A percentile compares a stretch with the other conserved stretches of the same genome.
Evolutionary conservation across 2,329 filamentous ascomycete species (phyloP).

Genomic region (Colletotrichum eleusines): DNA sequence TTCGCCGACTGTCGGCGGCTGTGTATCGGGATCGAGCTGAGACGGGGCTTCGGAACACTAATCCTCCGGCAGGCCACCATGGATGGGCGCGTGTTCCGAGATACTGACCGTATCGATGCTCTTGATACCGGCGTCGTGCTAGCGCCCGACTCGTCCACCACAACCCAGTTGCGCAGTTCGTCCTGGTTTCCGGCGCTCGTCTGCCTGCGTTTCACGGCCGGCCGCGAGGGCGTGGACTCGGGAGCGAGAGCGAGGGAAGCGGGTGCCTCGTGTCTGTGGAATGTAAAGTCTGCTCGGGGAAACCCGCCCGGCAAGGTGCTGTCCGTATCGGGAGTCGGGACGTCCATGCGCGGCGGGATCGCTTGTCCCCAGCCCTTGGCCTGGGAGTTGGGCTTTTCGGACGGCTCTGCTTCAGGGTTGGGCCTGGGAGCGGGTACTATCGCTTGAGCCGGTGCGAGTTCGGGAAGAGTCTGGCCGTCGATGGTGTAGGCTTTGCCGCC

Average conservation of each 20-base stretch:
- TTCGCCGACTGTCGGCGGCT: constrained; percentile 47
- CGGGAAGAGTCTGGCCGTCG: constrained; percentile 31
- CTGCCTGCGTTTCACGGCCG: constrained; percentile 66
- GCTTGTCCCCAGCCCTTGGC: not conserved
- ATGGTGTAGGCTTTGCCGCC: constrained; percentile 80
- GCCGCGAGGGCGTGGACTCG: constrained; percentile 58
- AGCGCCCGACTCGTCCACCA: constrained; percentile 63
- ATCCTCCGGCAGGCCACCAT: constrained; percentile 58
- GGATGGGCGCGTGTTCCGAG: constrained; percentile 46
- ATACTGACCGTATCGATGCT: constrained; percentile 36
- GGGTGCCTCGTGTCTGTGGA: constrained; percentile 46
- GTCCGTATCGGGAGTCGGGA: constrained; percentile 21
- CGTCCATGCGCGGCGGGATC: constrained; percentile 5
- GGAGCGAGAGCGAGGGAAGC: constrained; percentile 49
- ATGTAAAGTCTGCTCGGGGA: constrained; percentile 48
- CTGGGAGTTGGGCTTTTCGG: constrained; percentile 3
- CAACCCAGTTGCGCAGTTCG: constrained; percentile 78
- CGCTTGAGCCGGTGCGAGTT: not conserved
- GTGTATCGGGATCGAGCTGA: constrained; percentile 50
- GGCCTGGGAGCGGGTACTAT: not conserved
- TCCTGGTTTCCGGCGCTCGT: constrained; percentile 61
- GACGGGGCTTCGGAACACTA: constrained; percentile 55
- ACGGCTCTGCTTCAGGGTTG: not conserved
- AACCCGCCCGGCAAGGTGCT: constrained; percentile 44
- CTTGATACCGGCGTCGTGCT: constrained; percentile 19